Evolutionary conservation across 2,329 filamentous ascomycete genomes (phyloP).

Genomic region (Verticillium zaregamsianum): DNA sequence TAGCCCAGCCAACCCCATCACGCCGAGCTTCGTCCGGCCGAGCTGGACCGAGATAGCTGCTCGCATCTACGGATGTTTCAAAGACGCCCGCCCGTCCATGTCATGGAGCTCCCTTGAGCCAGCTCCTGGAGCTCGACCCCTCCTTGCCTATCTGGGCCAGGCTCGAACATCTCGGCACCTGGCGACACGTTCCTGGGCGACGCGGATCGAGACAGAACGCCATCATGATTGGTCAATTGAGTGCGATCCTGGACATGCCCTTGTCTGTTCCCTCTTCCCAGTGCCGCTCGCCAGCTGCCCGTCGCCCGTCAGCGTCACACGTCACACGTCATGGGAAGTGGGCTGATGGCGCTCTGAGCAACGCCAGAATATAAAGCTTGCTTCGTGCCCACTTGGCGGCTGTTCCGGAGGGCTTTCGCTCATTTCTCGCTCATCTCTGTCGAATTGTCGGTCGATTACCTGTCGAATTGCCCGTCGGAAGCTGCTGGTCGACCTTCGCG

Average conservation of each 20-base stretch:
- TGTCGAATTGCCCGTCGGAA: neutral
- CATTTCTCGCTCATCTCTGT: neutral
- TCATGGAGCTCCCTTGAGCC: neutral
- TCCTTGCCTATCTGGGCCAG: neutral
- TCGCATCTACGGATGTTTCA: conserved; percentile 6
- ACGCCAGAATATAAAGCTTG: neutral
- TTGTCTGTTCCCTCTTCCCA: neutral
- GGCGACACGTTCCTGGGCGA: neutral
- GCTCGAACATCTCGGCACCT: neutral
- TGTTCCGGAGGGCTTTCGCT: neutral
- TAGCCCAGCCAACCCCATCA: neutral
- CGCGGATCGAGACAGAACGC: neutral
- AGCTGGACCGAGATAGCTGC: conserved; percentile 1
- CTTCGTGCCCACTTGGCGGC: neutral
- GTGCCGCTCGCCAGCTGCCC: neutral
- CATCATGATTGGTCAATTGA: neutral
- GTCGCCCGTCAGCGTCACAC: neutral
- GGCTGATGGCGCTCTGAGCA: neutral
- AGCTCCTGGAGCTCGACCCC: neutral
- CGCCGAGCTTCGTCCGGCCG: conserved; percentile 1
- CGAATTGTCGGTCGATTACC: neutral
- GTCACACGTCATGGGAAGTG: neutral
- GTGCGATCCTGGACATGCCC: neutral
- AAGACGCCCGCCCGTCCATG: neutral
- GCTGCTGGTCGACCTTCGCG: neutral